Evolutionary conservation across 257 asterid species (phyloP).

Genomic region (Rubia yunnanensis): DNA sequence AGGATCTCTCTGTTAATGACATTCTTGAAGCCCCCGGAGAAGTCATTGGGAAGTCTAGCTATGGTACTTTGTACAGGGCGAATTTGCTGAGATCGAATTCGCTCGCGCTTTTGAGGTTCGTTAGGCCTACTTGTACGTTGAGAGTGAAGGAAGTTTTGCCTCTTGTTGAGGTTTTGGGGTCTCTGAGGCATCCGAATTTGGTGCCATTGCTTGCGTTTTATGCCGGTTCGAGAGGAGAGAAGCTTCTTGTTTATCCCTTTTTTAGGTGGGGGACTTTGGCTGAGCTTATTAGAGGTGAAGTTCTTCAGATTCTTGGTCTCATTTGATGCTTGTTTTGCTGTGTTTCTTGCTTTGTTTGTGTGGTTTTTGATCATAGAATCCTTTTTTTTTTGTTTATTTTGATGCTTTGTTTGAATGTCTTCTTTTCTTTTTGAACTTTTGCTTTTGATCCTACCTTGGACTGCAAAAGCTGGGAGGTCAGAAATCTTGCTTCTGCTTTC

Average conservation of each 20-base stretch:
- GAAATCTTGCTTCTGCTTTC: background rate
- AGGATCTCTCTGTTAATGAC: conserved; percentile 47
- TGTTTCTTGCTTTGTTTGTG: background rate
- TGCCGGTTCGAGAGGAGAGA: conserved; percentile 81
- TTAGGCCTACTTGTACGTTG: conserved; percentile 84
- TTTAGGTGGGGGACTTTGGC: conserved; percentile 56
- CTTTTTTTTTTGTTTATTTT: background rate
- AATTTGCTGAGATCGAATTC: conserved; percentile 46
- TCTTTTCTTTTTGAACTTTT: background rate
- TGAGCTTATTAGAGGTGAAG: conserved; percentile 60
- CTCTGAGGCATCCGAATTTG: conserved; percentile 67
- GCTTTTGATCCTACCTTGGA: background rate
- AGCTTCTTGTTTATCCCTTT: conserved; percentile 79
- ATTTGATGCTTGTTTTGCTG: background rate
- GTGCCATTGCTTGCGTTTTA: conserved; percentile 77
- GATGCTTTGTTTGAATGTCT: conserved; percentile 8
- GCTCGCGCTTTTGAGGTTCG: conserved; percentile 59
- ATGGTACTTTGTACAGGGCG: conserved; percentile 76
- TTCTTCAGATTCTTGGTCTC: background rate
- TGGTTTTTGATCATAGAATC: background rate
- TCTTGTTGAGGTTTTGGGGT: conserved; percentile 59
- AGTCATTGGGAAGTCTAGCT: conserved; percentile 74
- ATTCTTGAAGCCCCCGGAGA: conserved; percentile 90
- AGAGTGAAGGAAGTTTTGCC: conserved; percentile 58
- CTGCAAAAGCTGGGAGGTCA: background rate